These are phyloP conservation scores for Metschnikowia henanensis DNA, from an alignment of 805 yeast genomes.

Conservation along the genomic window DNA sequence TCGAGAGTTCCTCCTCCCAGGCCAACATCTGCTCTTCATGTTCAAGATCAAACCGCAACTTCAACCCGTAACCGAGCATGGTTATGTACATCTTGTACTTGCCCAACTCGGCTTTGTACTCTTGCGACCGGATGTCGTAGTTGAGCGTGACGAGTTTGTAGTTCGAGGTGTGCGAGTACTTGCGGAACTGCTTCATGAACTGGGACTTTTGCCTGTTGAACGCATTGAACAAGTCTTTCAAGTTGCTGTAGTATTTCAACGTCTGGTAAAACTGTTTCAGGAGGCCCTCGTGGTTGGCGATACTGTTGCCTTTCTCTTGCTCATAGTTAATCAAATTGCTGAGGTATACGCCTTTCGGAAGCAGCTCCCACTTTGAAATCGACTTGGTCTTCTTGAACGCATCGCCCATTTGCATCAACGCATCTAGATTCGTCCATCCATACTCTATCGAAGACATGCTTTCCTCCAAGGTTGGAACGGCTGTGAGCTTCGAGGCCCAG, in stretches of 20 bases:
- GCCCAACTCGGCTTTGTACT: slow-evolving; percentile 44
- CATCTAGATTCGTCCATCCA: slow-evolving; percentile 65
- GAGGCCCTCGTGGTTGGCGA: slow-evolving; percentile 37
- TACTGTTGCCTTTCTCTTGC: slow-evolving; percentile 13
- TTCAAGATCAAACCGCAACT: slow-evolving; percentile 44
- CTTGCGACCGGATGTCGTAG: slow-evolving; percentile 40
- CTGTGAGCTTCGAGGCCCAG: slow-evolving; percentile 86
- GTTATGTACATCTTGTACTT: slow-evolving; percentile 48
- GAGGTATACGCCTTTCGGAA: slow-evolving; percentile 42
- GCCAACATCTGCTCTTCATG: slow-evolving; percentile 24
- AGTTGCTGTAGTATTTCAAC: slow-evolving; percentile 40
- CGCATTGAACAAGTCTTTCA: slow-evolving; percentile 34
- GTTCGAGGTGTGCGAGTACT: slow-evolving; percentile 29
- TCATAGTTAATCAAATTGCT: slow-evolving; percentile 35
- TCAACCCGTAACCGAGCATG: slow-evolving; percentile 48
- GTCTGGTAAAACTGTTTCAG: slow-evolving; percentile 45
- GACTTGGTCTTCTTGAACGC: slow-evolving; percentile 32
- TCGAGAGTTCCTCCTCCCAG: slow-evolving; percentile 11
- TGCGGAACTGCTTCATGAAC: slow-evolving; percentile 32
- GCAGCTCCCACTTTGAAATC: slow-evolving; percentile 44
- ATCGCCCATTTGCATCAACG: slow-evolving; percentile 26
- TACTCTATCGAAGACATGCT: slow-evolving; percentile 76
- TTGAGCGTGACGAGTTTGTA: slow-evolving; percentile 37
- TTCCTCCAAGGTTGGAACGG: slow-evolving; percentile 69
- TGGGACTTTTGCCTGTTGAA: slow-evolving; percentile 30